Conservation (phyloP, 2,329 filamentous ascomycete genomes). For the Curvularia sp. region DNA sequence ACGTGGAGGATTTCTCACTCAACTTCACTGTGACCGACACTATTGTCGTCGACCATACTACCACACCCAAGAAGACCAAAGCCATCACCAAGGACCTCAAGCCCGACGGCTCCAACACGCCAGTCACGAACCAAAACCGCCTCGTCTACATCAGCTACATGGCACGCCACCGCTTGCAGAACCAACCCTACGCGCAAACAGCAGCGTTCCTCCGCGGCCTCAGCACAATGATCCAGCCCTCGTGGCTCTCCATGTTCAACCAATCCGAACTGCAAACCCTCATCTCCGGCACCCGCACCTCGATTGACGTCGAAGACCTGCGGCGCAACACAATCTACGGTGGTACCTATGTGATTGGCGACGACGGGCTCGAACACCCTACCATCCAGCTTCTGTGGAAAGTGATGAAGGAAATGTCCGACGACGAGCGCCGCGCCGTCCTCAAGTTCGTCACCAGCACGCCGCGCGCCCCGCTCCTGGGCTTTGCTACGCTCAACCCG, state of each 20-base stretch:
- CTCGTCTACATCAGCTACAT: slow-evolving; percentile 95
- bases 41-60: slow-evolving; percentile 52
- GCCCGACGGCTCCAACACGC: slow-evolving; percentile 74
- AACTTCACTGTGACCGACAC: slow-evolving; percentile 89
- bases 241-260: slow-evolving; percentile 99
- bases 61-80: slow-evolving; percentile 54
- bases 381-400: slow-evolving; percentile 90
- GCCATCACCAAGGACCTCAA: slow-evolving; percentile 78
- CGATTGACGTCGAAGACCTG: slow-evolving; percentile 87
- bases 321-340: slow-evolving; percentile 85
- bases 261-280: slow-evolving; percentile 92
- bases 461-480: slow-evolving; percentile 85
- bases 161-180: slow-evolving; percentile 82
- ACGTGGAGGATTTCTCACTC: slow-evolving; percentile 80
- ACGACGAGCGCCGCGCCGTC: slow-evolving; percentile 81
- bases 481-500: slow-evolving; percentile 85
- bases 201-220: slow-evolving; percentile 87
- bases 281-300: slow-evolving; percentile 83
- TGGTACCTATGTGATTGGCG: slow-evolving; percentile 87
- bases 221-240: slow-evolving; percentile 84
- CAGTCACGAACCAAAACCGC: slow-evolving; percentile 90
- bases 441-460: slow-evolving; percentile 97
- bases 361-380: slow-evolving; percentile 84
- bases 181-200: slow-evolving; percentile 82
- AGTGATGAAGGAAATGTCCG: slow-evolving; percentile 78